Conservation (phyloP, 2,329 filamentous ascomycete species). For the Nemania serpens region DNA sequence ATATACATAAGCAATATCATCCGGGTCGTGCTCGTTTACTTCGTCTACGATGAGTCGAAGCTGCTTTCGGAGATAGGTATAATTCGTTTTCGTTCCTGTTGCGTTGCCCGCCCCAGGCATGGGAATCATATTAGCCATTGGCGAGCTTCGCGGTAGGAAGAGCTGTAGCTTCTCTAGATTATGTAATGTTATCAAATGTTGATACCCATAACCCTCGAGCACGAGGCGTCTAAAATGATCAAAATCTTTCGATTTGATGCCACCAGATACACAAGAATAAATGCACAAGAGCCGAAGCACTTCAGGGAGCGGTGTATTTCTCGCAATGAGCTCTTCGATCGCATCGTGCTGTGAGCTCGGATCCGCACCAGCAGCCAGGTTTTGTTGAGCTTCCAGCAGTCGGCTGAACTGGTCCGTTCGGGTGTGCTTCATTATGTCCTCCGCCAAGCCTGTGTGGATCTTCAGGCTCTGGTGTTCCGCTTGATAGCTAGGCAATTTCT, state of each 20-base stretch:
- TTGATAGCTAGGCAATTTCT: constrained; percentile 88
- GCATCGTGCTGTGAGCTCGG: constrained; percentile 86
- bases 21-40: constrained; percentile 91
- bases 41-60: constrained; percentile 92
- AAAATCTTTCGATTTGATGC: constrained; percentile 84
- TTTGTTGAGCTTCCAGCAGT: constrained; percentile 91
- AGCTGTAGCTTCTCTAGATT: constrained; percentile 89
- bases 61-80: constrained; percentile 82
- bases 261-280: constrained; percentile 87
- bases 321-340: constrained; percentile 93
- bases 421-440: constrained; percentile 94
- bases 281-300: constrained; percentile 86
- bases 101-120: constrained; percentile 64
- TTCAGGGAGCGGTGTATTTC: constrained; percentile 78
- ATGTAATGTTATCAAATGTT: constrained; percentile 88
- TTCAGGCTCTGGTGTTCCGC: constrained; percentile 93
- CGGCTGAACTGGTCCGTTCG: constrained; percentile 87
- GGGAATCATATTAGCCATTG: constrained; percentile 80
- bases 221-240: constrained; percentile 88
- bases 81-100: constrained; percentile 80
- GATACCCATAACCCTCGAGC: constrained; percentile 90
- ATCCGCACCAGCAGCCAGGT: constrained; percentile 87
- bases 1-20: constrained; percentile 97
- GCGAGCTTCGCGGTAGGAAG: constrained; percentile 76
- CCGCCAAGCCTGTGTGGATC: constrained; percentile 86